Percentiles rank a stretch among this genome's conserved stretches.
phyloP scores from a whole-genome alignment of 805 yeast species.

The Hanseniaspora guilliermondii region DNA sequence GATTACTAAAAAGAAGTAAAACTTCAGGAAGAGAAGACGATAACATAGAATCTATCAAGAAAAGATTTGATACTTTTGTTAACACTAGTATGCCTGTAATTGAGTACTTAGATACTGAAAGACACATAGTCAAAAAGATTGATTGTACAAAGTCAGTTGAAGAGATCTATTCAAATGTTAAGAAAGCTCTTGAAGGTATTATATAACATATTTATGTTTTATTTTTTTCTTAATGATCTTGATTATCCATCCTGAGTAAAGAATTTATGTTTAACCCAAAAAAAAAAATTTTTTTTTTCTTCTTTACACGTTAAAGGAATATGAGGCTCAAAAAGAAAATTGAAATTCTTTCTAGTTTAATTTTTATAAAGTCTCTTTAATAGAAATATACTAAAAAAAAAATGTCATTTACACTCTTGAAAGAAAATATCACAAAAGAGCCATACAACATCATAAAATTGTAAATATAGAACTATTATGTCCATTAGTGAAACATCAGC shows the following conservation, averaged over 20 bases:
- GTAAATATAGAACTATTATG: neutral
- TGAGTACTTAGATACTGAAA: slow-evolving; percentile 60
- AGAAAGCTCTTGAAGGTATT: slow-evolving; percentile 45
- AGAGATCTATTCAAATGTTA: slow-evolving; percentile 57
- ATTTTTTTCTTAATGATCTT: neutral
- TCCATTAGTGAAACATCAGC: neutral
- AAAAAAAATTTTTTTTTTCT: no score
- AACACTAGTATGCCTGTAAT: slow-evolving; percentile 93
- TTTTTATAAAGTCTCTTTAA: no score
- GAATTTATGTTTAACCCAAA: no score
- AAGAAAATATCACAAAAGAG: neutral
- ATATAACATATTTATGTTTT: slow-evolving; percentile 14
- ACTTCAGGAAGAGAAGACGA: slow-evolving; percentile 92
- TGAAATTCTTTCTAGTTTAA: no score
- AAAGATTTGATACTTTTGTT: slow-evolving; percentile 73
- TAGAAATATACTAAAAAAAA: no score
- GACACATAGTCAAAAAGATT: slow-evolving; percentile 57
- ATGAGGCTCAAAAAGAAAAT: no score
- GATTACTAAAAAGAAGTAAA: slow-evolving; percentile 82
- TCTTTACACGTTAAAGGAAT: no score
- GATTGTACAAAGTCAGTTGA: slow-evolving; percentile 74
- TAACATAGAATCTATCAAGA: slow-evolving; percentile 77
- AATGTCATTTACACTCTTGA: no score
- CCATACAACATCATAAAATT: neutral
- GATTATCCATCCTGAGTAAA: no score